Percentiles rank a stretch among this genome's conserved stretches.
phyloP scores from a whole-genome alignment of 1,284 basidiomycete species.

The Leccinum ponderosum region DNA sequence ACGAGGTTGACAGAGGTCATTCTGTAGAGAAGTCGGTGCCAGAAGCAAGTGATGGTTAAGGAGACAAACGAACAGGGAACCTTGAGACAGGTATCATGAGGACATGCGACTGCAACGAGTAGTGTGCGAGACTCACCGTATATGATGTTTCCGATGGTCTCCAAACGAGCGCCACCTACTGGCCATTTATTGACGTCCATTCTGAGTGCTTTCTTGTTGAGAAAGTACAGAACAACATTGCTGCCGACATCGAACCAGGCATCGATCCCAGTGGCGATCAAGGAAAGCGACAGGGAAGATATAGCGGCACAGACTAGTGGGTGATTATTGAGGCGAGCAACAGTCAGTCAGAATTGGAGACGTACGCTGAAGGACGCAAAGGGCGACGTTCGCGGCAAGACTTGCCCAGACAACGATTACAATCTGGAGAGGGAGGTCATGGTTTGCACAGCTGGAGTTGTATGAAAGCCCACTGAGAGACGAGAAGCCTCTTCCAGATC shows the following conservation, averaged over 20 bases:
- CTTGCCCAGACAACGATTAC: conserved; percentile 88
- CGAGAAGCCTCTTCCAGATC: conserved; percentile 63
- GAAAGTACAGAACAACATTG: conserved; percentile 82
- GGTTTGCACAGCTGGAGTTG: neutral
- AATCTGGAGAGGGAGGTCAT: conserved; percentile 47
- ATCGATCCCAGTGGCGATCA: conserved; percentile 90
- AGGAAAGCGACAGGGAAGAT: conserved; percentile 81
- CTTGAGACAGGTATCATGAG: conserved; percentile 39
- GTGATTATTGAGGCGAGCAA: neutral
- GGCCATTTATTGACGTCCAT: conserved; percentile 90
- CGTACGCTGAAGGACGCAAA: conserved; percentile 71
- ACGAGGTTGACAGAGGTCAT: conserved; percentile 88
- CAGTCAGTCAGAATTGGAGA: conserved; percentile 1
- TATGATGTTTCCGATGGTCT: conserved; percentile 89
- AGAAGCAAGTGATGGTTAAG: neutral
- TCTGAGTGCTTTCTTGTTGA: conserved; percentile 73
- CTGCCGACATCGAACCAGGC: conserved; percentile 91
- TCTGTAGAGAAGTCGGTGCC: conserved; percentile 39
- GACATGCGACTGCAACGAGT: neutral
- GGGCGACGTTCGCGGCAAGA: conserved; percentile 71
- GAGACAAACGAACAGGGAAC: conserved; percentile 57
- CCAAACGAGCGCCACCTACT: conserved; percentile 83
- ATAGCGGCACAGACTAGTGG: conserved; percentile 82
- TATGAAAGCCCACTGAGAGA: conserved; percentile 51
- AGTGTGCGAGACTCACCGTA: conserved; percentile 58